Percentiles rank a stretch among this genome's conserved stretches.
These are phyloP conservation scores for Euphorbia schlechtendalii DNA, from an alignment of 441 rosid species.

Conservation along the genomic window DNA sequence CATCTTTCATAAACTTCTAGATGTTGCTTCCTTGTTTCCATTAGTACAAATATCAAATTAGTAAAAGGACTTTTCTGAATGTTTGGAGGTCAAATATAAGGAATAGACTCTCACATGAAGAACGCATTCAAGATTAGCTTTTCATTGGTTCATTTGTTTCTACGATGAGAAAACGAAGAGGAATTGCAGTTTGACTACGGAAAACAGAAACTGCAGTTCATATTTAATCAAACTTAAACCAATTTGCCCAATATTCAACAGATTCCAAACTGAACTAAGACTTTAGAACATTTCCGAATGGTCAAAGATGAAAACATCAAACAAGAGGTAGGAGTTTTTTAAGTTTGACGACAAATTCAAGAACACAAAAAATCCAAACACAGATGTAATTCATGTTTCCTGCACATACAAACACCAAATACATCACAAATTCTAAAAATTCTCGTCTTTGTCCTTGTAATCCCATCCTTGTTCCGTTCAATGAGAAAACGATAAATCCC, in stretches of 20 bases:
- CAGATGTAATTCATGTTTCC: conserved; percentile 20
- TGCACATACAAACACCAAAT: conserved; percentile 25
- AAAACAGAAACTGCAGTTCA: conserved; percentile 15
- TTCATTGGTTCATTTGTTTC: conserved; percentile 17
- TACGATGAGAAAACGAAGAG: conserved; percentile 9
- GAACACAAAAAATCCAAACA: conserved; percentile 15
- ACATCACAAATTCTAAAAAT: conserved; percentile 23
- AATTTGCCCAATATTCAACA: conserved; percentile 22
- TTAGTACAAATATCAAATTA: neutral
- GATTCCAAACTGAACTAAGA: conserved; percentile 23
- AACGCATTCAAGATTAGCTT: conserved; percentile 13
- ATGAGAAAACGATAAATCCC: conserved; percentile 18
- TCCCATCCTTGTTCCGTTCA: conserved; percentile 21
- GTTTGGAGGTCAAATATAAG: neutral
- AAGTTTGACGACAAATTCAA: conserved; percentile 23
- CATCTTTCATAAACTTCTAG: conserved; percentile 2
- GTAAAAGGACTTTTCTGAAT: conserved; percentile 4
- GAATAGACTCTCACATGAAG: conserved; percentile 2
- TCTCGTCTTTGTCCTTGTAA: conserved; percentile 22
- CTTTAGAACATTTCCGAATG: conserved; percentile 17
- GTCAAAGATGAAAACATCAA: conserved; percentile 26
- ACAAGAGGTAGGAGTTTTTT: conserved; percentile 7
- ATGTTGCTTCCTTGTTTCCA: neutral
- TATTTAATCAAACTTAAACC: conserved; percentile 17
- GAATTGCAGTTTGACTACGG: conserved; percentile 20